phyloP scores from a whole-genome alignment of 2,329 filamentous ascomycete genomes.

The Sclerotinia minor region DNA sequence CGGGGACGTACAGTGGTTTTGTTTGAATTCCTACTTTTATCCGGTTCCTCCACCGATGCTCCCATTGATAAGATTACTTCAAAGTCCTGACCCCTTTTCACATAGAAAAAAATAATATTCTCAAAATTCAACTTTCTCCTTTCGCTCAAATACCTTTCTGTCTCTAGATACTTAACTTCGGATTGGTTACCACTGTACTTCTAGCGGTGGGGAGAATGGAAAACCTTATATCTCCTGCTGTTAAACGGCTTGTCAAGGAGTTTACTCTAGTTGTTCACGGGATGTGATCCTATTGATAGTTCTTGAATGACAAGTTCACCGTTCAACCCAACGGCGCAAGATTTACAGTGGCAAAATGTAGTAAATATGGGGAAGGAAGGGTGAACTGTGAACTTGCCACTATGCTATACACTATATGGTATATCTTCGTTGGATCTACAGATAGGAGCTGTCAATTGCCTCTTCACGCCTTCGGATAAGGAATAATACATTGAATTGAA shows the following conservation, averaged over 20 bases:
- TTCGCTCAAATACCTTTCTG: not conserved
- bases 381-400: not conserved
- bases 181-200: not conserved
- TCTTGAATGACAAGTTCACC: not conserved
- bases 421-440: not conserved
- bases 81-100: not conserved
- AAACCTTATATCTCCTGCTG: not conserved
- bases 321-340: not conserved
- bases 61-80: no score
- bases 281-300: not conserved
- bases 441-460: not conserved
- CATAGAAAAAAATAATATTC: not conserved
- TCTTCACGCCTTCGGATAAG: not conserved
- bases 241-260: not conserved
- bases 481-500: no score
- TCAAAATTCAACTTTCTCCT: not conserved
- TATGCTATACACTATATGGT: not conserved
- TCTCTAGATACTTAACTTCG: not conserved
- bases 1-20: not conserved
- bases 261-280: not conserved
- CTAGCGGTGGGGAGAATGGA: not conserved
- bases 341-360: not conserved
- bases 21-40: not conserved
- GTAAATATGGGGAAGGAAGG: no score
- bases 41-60: not conserved